These are phyloP conservation scores for Phytophthora citricola DNA, from an alignment of 352 stramenopile genomes.

Conservation along the genomic window DNA sequence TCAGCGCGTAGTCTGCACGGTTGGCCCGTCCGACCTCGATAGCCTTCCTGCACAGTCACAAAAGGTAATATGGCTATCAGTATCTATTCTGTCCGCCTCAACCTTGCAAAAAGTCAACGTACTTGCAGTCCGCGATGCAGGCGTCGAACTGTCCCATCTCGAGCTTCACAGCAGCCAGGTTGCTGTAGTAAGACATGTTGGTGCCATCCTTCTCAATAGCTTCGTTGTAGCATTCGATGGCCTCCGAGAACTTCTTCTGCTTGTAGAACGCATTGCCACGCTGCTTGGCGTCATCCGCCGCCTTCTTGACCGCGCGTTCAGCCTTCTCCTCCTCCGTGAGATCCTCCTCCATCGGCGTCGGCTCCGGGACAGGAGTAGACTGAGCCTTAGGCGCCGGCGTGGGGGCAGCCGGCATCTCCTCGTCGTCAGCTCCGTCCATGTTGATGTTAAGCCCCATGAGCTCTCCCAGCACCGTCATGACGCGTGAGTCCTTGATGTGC, in stretches of 20 bases:
- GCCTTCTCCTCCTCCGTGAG: slow-evolving; percentile 87
- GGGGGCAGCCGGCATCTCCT: slow-evolving; percentile 53
- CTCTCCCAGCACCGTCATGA: slow-evolving; percentile 89
- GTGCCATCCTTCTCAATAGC: slow-evolving; percentile 95
- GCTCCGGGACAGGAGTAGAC: slow-evolving; percentile 44
- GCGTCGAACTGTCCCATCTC: slow-evolving; percentile 96
- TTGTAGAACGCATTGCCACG: slow-evolving; percentile 98
- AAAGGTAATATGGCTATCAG: slow-evolving; percentile 6
- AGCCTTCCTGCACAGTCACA: slow-evolving; percentile 73
- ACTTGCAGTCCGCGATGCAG: slow-evolving; percentile 94
- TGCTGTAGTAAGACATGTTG: slow-evolving; percentile 98
- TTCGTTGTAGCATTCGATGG: slow-evolving; percentile 96
- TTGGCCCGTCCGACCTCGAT: slow-evolving; percentile 96
- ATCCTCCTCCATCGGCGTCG: slow-evolving; percentile 86
- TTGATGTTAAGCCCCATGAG: slow-evolving; percentile 86
- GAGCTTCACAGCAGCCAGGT: slow-evolving; percentile 97
- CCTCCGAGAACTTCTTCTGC: slow-evolving; percentile 95
- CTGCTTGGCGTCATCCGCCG: slow-evolving; percentile 93
- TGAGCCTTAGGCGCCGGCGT: slow-evolving; percentile 34
- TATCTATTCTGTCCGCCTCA: not conserved
- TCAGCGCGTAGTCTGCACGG: slow-evolving; percentile 95
- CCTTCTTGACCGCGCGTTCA: slow-evolving; percentile 62
- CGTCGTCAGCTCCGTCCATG: slow-evolving; percentile 57
- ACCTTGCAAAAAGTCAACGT: slow-evolving; percentile 31
- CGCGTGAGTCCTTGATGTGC: slow-evolving; percentile 82